Evolutionary conservation across 495 filamentous ascomycete species (phyloP).

Genomic region (Lepraria neglecta): DNA sequence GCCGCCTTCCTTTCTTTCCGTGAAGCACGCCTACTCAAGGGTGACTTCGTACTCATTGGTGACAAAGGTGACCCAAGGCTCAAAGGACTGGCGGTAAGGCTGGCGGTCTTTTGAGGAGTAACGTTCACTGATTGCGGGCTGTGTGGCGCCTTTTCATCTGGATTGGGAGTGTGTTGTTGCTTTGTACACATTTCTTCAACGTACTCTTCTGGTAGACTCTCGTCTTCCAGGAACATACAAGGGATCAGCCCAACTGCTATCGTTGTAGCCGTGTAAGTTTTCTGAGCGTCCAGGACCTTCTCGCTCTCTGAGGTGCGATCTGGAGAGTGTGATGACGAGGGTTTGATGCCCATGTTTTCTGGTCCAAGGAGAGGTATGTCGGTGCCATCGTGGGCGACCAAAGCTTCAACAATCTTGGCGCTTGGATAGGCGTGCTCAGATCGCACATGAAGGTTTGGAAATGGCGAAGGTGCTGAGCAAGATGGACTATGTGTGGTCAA

Average conservation of each 20-base stretch:
- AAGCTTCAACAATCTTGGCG: background rate
- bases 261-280: no score
- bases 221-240: no score
- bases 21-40: background rate
- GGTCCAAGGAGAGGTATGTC: conserved; percentile 1
- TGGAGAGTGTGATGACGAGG: background rate
- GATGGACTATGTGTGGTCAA: background rate
- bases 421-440: background rate
- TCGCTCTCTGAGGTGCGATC: background rate
- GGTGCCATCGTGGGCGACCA: background rate
- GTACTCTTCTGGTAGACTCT: no score
- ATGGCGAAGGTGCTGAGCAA: background rate
- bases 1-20: background rate
- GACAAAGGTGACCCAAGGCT: background rate
- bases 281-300: no score
- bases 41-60: no score
- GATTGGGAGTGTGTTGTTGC: background rate
- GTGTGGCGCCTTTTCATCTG: background rate
- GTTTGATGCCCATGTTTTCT: background rate
- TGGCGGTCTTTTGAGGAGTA: background rate
- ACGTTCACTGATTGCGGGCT: no score
- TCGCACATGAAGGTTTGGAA: conserved; percentile 1
- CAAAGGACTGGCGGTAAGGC: no score
- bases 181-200: background rate
- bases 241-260: no score